A percentile compares a stretch with the other conserved stretches of the same genome.
These are phyloP conservation scores for Leptographium lundbergii DNA, from an alignment of 2,329 filamentous ascomycete species.

Conservation along the genomic window DNA sequence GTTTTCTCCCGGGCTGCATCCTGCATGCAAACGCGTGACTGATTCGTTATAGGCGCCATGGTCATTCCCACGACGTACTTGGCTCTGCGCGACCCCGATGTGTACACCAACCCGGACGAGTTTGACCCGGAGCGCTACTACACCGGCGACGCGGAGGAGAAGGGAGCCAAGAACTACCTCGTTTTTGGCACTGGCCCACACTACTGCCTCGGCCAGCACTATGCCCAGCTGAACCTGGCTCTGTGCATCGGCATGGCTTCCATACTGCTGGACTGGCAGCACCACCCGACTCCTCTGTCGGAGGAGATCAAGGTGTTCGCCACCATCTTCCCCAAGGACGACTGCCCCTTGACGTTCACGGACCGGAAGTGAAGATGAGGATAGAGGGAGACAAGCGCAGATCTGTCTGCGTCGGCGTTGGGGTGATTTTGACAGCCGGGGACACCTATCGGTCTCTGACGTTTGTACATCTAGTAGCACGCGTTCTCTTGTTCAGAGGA, in stretches of 20 bases:
- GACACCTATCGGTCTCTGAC: neutral
- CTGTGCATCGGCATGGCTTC: constrained; percentile 85
- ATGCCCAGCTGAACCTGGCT: constrained; percentile 79
- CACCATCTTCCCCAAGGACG: constrained; percentile 92
- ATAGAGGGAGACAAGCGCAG: neutral
- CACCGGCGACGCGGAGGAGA: constrained; percentile 74
- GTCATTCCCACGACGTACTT: constrained; percentile 85
- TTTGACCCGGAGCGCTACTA: constrained; percentile 92
- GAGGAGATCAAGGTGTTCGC: constrained; percentile 98
- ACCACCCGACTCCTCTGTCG: constrained; percentile 68
- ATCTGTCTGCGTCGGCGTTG: neutral
- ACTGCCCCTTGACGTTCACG: constrained; percentile 67
- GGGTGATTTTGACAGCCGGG: neutral
- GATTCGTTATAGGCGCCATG: constrained; percentile 57
- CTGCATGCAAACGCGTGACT: neutral
- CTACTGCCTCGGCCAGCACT: constrained; percentile 90
- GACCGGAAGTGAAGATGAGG: constrained; percentile 19
- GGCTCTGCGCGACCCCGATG: constrained; percentile 81
- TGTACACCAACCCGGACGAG: constrained; percentile 77
- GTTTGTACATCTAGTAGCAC: neutral
- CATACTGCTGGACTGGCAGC: constrained; percentile 77
- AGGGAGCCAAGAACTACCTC: constrained; percentile 83
- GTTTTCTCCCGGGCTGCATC: neutral
- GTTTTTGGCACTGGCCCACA: constrained; percentile 94
- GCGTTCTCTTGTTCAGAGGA: neutral